Base-by-base conservation (phyloP, 2,329 filamentous ascomycete genomes). In the Fusarium foetens region DNA sequence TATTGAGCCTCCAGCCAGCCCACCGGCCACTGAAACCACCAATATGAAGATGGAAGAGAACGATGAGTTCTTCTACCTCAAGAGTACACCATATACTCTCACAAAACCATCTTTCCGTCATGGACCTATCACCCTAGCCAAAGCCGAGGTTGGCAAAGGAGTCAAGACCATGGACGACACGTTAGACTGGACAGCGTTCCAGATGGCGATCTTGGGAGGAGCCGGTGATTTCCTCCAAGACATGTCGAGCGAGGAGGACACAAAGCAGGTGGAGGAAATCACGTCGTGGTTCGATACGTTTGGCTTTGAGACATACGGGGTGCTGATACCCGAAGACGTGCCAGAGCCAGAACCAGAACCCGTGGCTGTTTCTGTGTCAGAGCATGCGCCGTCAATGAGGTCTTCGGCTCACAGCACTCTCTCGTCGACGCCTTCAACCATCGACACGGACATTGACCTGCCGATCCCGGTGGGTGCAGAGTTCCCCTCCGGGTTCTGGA, bases 141-240 rank as follows among this genome's bases (percentile, higher is more conserved):
- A 85, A 72, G 78, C 82, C 6, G 84, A 87, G 54, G 75, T 84
- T 12, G 72, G 78, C 27, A 80, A 75, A 14, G 79, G 81, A 29
- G 71, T 79, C 62, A 83, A 81, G 64, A 80, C 78, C 25, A 81
- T 82, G 35, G 87, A 88, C 55, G 86, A 79, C 23, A 85, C 83
- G 13, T 79, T 91, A 7, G 89, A 91, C 81, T 91, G 89, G 89
- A 89, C 86, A 10, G 88, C 89, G 7, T 91, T 90, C 76, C 89
- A 91, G 79, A 90, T 90, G 85, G 89, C 89, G 21, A 90, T 91
- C 54, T 80, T 88, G 0, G 88, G 89, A 45, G 87, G 87, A 9
- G 86, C 86, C 5, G 87, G 86, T 35, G 87, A 88, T 70, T 82
- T 87, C 48, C 81, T 84, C 57, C 80, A 80, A 23, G 86, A 86